Evolutionary conservation across 1,139 yeast species (phyloP), one percentile per base, ranked within the genome.

Genomic region (Scheffersomyces stambukii): DNA sequence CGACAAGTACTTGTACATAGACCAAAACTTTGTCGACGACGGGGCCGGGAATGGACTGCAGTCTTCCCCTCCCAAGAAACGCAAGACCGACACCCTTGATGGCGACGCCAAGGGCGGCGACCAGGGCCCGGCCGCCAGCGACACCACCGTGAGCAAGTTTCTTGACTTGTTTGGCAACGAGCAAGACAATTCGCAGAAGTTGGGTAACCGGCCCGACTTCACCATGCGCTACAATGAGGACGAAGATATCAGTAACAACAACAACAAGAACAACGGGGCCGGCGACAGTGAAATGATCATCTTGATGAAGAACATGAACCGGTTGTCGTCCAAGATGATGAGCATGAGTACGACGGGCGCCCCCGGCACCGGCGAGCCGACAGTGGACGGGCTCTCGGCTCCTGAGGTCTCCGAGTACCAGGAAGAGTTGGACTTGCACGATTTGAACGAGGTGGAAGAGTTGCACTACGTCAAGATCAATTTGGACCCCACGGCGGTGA

Each of bases 241-340:
- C n/a, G n/a, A n/a, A n/a, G n/a, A n/a, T n/a, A n/a, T n/a, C n/a
- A n/a, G n/a, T n/a, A n/a, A n/a, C n/a, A n/a, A n/a, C n/a, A n/a
- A n/a, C n/a, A n/a, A n/a, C n/a, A 48, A 75, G 20, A 55, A 54
- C 46, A 36, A 28, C 14, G 37, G 32, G 15, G 11, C 21, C 11
- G 22, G 26, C 6, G 77, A 77, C 32, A 75, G 75, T 20, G 86
- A 81, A 40, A 69, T 83, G 52, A 69, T 85, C 13, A 76, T 84
- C 8, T 77, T 88, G 20, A 70, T 91, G 63, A 72, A 81, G 42
- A 85, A 95, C 37, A 88, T 89, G 94, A 91, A 91, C 54, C 74
- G 86, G 37, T 63, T 91, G 28, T 81, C 94, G 43, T 78, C 86
- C 34, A 77, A 89, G 42, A 83, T 91, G 83, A 74, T 86, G 38